Base-by-base conservation (phyloP, 2,329 filamentous ascomycete species). In the Penicillium vulpinum region DNA sequence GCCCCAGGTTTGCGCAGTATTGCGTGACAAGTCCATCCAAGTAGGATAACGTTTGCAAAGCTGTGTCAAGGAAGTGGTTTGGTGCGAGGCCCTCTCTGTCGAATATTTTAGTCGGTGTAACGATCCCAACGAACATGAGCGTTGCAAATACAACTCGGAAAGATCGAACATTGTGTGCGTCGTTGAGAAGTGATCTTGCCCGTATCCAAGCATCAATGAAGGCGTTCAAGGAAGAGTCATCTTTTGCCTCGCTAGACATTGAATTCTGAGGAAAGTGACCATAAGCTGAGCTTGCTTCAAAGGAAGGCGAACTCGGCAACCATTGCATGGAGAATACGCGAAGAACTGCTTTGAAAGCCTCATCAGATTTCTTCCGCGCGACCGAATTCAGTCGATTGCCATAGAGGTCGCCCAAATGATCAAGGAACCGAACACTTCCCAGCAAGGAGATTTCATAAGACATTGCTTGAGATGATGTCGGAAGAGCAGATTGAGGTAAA, bases 331-430 rank as follows among this genome's bases (percentile, higher is more conserved):
- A 56, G 11, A 65, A 67, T 29, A 38, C 46, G 33, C 57, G 56
- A 9, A 67, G 40, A 0, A 61, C 62, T 6, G 63, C 62, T 29
- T 63, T 64, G 11, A 68, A 44, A 2, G 56, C 51, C n/a, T 47
- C 45, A 31, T 69, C 64, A 2, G 66, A 65, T 43, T 59, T 54
- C 44, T 29, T 62, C 33, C 54, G 56, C 2, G 56, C 59, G 21
- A 36, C 16, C 3, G 22, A 26, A 10, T 44, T 58, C 16, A 65
- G 26, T 10, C 51, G 51, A 29, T 67, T 67, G 7, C 61, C 64
- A 24, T 66, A 68, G 1, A 68, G 51, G 15, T 57, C 57, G 31
- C 58, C 57, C 26, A 68, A 64, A 54, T 68, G 65, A 40, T 68
- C 66, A 13, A 68, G 51, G 13, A 67, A 68, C 7, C 60, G 60